Evolutionary conservation across 352 stramenopile species (phyloP).

Genomic region (Pythium apleroticum): DNA sequence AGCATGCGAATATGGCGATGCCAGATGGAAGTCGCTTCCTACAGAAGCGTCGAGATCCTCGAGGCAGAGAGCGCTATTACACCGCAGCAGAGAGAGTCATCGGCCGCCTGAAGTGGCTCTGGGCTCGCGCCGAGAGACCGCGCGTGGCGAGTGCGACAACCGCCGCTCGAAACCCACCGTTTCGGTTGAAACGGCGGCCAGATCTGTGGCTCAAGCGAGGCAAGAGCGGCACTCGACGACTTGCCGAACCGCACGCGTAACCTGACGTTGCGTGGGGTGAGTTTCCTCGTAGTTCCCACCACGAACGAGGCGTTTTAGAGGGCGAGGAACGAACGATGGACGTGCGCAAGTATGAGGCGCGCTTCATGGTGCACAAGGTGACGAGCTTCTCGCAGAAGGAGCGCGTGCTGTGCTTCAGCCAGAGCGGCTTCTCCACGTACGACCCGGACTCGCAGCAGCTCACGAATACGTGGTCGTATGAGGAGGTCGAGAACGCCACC

Average conservation of each 20-base stretch:
- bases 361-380: constrained; percentile 86
- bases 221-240: constrained; percentile 1
- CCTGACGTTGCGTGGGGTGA: too few species aligned
- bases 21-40: constrained; percentile 1
- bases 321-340: constrained; percentile 33
- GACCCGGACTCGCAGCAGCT: constrained; percentile 67
- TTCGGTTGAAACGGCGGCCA: background rate
- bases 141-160: background rate
- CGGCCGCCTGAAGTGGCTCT: background rate
- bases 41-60: background rate
- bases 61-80: background rate
- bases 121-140: background rate
- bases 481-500: constrained; percentile 64
- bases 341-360: constrained; percentile 58
- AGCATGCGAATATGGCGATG: background rate
- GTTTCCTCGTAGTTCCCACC: too few species aligned
- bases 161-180: background rate
- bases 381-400: constrained; percentile 84
- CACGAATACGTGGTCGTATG: constrained; percentile 83
- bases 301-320: too few species aligned
- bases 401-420: constrained; percentile 77
- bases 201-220: background rate
- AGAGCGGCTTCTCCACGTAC: constrained; percentile 71
- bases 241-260: too few species aligned
- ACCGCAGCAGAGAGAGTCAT: background rate